Evolutionary conservation across 805 yeast genomes (phyloP), one percentile per base, ranked within the genome.

Genomic region (Candida pseudofarinosa): DNA sequence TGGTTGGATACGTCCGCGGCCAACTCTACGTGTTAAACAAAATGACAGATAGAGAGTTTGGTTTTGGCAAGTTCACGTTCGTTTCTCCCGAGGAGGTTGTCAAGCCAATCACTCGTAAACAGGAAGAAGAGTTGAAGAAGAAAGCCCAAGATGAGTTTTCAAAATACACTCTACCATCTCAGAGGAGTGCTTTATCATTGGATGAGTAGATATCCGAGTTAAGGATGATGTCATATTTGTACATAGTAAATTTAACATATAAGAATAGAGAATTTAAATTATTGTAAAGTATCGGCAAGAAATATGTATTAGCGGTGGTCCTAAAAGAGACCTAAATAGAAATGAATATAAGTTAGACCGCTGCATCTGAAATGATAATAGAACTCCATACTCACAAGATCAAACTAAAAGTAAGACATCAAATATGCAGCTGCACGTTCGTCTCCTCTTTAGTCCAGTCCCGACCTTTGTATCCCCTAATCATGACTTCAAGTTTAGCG

Each of bases 31-130:
- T 93, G 13, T 69, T 93, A 56, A 85, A 85, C 59, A 82, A 83
- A 60, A 79, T 88, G 74, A 77, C 88, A 26, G 99, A 93, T 62
- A 76, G 95, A 53, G 96, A 91, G 52, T 91, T 93, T 69, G 97
- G 95, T 1, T 80, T 86, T 52, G 99, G 99, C 26, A 80, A 82
- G 53, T 89, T 90, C 63, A 75, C 74, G 43, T 93, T 93, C 65
- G 85, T 88, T 33, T 80, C 90, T 8, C 95, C 97, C 10, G 79
- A 83, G 59, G 81, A 81, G 58, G 76, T 83, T 3, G 95, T 91
- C 38, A 80, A 76, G 51, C 85, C 84, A 16, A 71, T 89, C 52
- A 79, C 88, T 0, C 64, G 67, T 35, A 79, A 78, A 38, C 89
- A 88, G 64, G 85, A 79, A 54, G 69, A 66, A 37, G 72, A 69